Conservation (phyloP, 768 basidiomycete genomes). For the Boletus barrowsii region DNA sequence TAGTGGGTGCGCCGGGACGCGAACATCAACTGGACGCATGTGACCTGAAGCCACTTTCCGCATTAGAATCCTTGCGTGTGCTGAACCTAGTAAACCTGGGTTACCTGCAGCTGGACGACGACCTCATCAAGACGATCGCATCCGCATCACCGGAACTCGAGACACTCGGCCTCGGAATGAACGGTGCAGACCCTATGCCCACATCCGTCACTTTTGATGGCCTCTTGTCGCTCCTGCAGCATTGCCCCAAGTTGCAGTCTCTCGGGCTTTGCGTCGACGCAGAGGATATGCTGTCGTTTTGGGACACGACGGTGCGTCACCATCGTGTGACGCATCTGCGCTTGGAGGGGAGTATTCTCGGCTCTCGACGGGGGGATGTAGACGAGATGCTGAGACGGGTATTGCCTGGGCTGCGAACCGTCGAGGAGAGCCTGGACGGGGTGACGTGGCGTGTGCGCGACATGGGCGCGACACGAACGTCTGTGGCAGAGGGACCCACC, state of each 20-base stretch:
- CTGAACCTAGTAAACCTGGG: slow-evolving; percentile 18
- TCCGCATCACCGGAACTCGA: slow-evolving; percentile 17
- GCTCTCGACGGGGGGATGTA: slow-evolving; percentile 13
- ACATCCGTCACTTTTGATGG: slow-evolving; percentile 18
- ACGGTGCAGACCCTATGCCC: neutral
- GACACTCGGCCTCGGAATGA: slow-evolving; percentile 8
- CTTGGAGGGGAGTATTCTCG: slow-evolving; percentile 15
- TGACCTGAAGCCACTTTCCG: slow-evolving; percentile 16
- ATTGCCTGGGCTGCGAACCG: slow-evolving; percentile 18
- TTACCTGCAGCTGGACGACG: slow-evolving; percentile 12
- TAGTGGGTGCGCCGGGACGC: slow-evolving; percentile 13
- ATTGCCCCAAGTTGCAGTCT: slow-evolving; percentile 16
- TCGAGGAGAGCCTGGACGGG: slow-evolving; percentile 23
- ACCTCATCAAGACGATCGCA: slow-evolving; percentile 17
- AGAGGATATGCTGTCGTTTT: slow-evolving; percentile 9
- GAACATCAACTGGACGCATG: slow-evolving; percentile 9
- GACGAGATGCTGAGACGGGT: slow-evolving; percentile 20
- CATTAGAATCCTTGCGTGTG: slow-evolving; percentile 10
- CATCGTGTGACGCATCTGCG: slow-evolving; percentile 10
- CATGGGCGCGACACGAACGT: neutral
- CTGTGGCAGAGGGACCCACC: neutral
- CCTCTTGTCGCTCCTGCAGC: slow-evolving; percentile 18
- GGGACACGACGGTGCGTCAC: slow-evolving; percentile 14
- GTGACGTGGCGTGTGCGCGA: slow-evolving; percentile 12
- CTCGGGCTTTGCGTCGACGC: slow-evolving; percentile 13